Base-by-base conservation (phyloP, 1,139 yeast genomes). In the Arxiozyma bovina region DNA sequence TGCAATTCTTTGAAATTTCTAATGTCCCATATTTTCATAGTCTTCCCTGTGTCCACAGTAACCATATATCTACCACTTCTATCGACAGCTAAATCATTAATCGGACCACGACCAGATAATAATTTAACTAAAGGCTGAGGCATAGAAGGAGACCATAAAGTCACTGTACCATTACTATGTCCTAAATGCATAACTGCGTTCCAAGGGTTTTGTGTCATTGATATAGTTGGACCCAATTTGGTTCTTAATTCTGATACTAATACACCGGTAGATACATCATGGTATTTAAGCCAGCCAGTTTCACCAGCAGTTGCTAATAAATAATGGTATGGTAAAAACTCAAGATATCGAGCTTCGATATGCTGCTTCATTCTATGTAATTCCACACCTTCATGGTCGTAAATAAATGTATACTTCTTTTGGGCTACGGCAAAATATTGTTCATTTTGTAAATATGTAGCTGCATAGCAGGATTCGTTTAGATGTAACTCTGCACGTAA, bases 401-500 rank as follows among this genome's bases (percentile, higher is more conserved):
- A 94, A 47, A 94, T 87, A 68, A 85, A 94, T 0, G 95, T 87
- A 70, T 93, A 88, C 70, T 90, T 91, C 72, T 90, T 91, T 72
- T 94, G 99, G 1, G 99, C 99, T 18, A 85, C 96, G 0, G 99
- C 99, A 73, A 88, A 91, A 70, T 78, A 90, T 71, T 91, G 96
- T 66, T 90, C 96, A 66, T 86, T 89, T 65, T 93, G 97, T 59
- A 94, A 75, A 73, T 85, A 90, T 64, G 90, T 87, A 45, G 91
- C 96, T 1, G 91, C 95, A 65, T 88, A 80, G 11, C 90, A 88
- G 0, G 98, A 89, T 71, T 94, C 99, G 63, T 86, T 85, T 30
- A 94, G 75, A 66, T 88, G 82, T 54, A 94, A 71, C 69, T 94
- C 99, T 53, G 95, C 83, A 56, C 82, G 85, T 49, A 93, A 73